A percentile compares a stretch with the other conserved stretches of the same genome.
Conservation (phyloP, 2,329 filamentous ascomycete genomes). For the Calonectria leucothoes region DNA sequence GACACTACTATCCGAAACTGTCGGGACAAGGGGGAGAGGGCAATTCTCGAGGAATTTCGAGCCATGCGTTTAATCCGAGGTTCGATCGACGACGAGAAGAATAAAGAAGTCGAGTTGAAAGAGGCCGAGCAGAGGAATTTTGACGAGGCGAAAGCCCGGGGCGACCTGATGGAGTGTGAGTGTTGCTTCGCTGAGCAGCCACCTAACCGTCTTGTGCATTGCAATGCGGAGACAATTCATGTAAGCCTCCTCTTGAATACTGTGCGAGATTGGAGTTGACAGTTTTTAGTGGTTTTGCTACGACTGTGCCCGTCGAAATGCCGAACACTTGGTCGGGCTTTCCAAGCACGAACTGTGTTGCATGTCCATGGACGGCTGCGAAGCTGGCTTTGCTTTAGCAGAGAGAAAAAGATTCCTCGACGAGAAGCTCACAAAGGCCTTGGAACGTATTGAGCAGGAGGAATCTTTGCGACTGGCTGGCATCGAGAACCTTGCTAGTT, state of each 20-base stretch:
- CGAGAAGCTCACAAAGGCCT: constrained; percentile 66
- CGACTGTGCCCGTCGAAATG: constrained; percentile 72
- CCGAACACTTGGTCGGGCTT: constrained; percentile 76
- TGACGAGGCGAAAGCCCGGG: constrained; percentile 54
- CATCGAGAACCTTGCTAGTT: constrained; percentile 78
- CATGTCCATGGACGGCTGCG: constrained; percentile 76
- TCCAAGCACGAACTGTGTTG: constrained; percentile 77
- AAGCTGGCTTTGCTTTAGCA: constrained; percentile 66
- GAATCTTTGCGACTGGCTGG: constrained; percentile 75
- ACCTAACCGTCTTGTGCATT: constrained; percentile 76
- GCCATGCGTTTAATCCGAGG: constrained; percentile 27
- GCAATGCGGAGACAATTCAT: constrained; percentile 68
- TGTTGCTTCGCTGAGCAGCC: constrained; percentile 79
- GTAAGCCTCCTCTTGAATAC: constrained; percentile 38
- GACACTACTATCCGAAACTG: constrained; percentile 10
- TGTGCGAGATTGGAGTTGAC: constrained; percentile 21
- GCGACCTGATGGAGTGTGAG: constrained; percentile 73
- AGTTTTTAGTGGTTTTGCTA: constrained; percentile 71
- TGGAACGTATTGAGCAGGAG: constrained; percentile 79
- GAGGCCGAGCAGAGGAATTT: constrained; percentile 54
- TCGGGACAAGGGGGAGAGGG: constrained; percentile 4
- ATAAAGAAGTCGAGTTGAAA: constrained; percentile 45
- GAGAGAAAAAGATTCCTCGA: constrained; percentile 70
- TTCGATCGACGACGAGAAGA: constrained; percentile 33
- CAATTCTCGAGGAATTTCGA: constrained; percentile 35